Percentiles rank a stretch among this genome's conserved stretches.
Evolutionary conservation across 495 filamentous ascomycete genomes (phyloP).

Genomic region (Cryomyces antarcticus): DNA sequence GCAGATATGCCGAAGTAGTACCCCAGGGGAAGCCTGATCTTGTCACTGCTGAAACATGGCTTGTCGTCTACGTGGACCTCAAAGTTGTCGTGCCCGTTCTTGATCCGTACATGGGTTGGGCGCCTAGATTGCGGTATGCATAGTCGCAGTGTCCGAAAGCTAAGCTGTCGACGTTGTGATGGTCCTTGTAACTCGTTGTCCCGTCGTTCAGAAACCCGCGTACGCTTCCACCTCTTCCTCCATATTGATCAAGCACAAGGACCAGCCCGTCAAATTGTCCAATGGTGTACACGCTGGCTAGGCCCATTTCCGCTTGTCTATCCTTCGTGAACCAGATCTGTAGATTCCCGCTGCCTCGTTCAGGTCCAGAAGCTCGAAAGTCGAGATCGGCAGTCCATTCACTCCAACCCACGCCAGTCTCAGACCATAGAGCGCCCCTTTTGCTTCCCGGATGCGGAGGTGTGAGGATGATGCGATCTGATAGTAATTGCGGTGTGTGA

Average conservation of each 20-base stretch:
- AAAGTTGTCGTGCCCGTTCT: conserved; percentile 41
- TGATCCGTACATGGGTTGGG: conserved; percentile 54
- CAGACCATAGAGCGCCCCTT: conserved; percentile 65
- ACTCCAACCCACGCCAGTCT: conserved; percentile 17
- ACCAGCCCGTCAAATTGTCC: conserved; percentile 71
- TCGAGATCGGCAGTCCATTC: conserved; percentile 69
- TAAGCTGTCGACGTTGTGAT: conserved; percentile 60
- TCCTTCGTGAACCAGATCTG: conserved; percentile 81
- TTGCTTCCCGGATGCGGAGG: conserved; percentile 73
- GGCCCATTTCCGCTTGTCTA: conserved; percentile 39
- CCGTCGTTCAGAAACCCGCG: conserved; percentile 92
- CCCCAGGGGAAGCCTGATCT: conserved; percentile 55
- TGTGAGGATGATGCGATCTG: conserved; percentile 81
- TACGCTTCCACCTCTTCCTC: conserved; percentile 48
- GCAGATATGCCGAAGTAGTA: conserved; percentile 81
- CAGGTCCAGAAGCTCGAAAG: conserved; percentile 72
- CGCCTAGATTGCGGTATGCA: conserved; percentile 74
- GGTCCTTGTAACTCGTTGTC: conserved; percentile 53
- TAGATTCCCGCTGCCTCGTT: conserved; percentile 72
- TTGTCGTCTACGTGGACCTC: conserved; percentile 65
- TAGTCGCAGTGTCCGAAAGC: conserved; percentile 91
- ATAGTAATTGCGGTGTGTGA: conserved; percentile 52
- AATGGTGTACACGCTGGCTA: conserved; percentile 63
- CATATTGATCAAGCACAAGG: conserved; percentile 72
- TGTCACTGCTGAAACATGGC: conserved; percentile 65